These are phyloP conservation scores for Podospora pseudoanserina DNA, from an alignment of 495 filamentous ascomycete genomes.

Conservation along the genomic window DNA sequence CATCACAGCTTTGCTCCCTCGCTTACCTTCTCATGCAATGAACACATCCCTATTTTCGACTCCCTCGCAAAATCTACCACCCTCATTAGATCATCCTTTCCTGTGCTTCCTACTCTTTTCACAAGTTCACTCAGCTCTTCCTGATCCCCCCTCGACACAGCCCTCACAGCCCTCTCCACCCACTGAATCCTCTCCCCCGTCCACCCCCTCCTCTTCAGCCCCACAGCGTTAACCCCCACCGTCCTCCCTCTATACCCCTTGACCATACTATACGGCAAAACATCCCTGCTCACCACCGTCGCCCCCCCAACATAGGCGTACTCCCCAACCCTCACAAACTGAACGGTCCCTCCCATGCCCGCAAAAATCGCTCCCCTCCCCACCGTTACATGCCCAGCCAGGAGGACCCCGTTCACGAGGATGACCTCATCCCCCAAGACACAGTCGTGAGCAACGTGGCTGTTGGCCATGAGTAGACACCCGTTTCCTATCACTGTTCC, in stretches of 20 bases:
- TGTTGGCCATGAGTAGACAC: not conserved
- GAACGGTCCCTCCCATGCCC: not conserved
- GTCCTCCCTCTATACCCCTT: not conserved
- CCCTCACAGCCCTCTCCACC: not conserved
- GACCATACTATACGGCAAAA: conserved; percentile 3
- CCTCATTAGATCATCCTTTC: not conserved
- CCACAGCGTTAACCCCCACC: conserved; percentile 3
- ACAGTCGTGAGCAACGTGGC: not conserved
- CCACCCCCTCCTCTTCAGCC: conserved; percentile 5
- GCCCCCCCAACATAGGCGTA: not conserved
- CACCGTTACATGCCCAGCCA: not conserved
- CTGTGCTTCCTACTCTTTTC: not conserved
- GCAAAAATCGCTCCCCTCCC: not conserved
- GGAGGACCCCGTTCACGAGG: not conserved
- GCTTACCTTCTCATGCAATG: not conserved
- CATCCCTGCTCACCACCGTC: not conserved
- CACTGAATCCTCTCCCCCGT: conserved; percentile 3
- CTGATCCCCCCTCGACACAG: not conserved
- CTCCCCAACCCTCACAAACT: not conserved
- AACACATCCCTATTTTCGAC: not conserved
- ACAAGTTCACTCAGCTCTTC: not conserved
- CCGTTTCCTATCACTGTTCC: not conserved
- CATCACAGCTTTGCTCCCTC: not conserved
- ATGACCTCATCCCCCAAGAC: not conserved
- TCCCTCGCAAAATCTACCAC: not conserved